These are phyloP conservation scores for Hanseniaspora thailandica DNA, from an alignment of 805 yeast genomes.

Conservation along the genomic window DNA sequence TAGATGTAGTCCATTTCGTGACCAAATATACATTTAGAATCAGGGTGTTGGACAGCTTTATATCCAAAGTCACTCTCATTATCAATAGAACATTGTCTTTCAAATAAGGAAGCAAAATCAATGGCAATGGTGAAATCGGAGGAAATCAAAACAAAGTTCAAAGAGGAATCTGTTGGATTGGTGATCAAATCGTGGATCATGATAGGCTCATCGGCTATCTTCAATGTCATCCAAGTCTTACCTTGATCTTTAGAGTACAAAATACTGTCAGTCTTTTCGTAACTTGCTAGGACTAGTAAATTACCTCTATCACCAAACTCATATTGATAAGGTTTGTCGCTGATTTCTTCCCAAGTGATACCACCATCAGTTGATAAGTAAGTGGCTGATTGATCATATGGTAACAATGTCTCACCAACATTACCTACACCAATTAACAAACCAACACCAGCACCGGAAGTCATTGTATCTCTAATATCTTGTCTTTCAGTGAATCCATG, in stretches of 20 bases:
- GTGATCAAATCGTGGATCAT: slow-evolving; percentile 66
- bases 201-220: slow-evolving; percentile 48
- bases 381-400: slow-evolving; percentile 47
- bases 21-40: slow-evolving; percentile 55
- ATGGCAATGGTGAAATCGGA: slow-evolving; percentile 37
- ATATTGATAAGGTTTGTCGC: slow-evolving; percentile 73
- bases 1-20: slow-evolving; percentile 51
- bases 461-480: slow-evolving; percentile 73
- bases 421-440: slow-evolving; percentile 86
- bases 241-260: slow-evolving; percentile 73
- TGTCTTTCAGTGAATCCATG: slow-evolving; percentile 84
- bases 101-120: slow-evolving; percentile 44
- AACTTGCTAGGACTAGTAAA: slow-evolving; percentile 58
- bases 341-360: slow-evolving; percentile 68
- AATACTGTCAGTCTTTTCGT: slow-evolving; percentile 46
- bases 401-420: slow-evolving; percentile 54
- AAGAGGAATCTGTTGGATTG: slow-evolving; percentile 81
- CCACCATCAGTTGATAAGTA: slow-evolving; percentile 88
- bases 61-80: slow-evolving; percentile 49
- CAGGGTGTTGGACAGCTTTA: slow-evolving; percentile 52
- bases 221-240: slow-evolving; percentile 53
- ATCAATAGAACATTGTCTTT: slow-evolving; percentile 46
- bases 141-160: slow-evolving; percentile 60
- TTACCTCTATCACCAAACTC: slow-evolving; percentile 95
- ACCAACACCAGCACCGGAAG: slow-evolving; percentile 84